Conservation (phyloP, 345 rosid genomes). For the Dipteronia sinensis region DNA sequence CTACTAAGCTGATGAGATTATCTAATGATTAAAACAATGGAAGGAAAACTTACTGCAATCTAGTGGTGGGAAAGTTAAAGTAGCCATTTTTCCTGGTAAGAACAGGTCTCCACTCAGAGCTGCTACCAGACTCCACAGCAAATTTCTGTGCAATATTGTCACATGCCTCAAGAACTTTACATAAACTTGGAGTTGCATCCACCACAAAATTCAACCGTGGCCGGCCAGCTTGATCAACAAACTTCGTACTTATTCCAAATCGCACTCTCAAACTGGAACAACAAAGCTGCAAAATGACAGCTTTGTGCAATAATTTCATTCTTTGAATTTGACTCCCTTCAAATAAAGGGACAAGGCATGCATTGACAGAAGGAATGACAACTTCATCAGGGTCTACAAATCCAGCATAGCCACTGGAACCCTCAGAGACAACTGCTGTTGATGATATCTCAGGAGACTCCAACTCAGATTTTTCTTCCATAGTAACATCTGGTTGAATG, state of each 20-base stretch:
- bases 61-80: constrained; percentile 48
- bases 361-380: constrained; percentile 49
- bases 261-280: constrained; percentile 55
- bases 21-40: background rate
- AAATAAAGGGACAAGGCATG: constrained; percentile 47
- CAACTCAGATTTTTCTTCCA: constrained; percentile 51
- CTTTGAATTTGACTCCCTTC: constrained; percentile 43
- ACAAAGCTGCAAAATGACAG: constrained; percentile 54
- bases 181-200: constrained; percentile 53
- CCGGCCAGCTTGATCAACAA: constrained; percentile 53
- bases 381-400: constrained; percentile 58
- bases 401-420: constrained; percentile 41
- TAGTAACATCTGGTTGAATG: constrained; percentile 46
- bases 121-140: constrained; percentile 51
- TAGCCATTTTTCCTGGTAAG: constrained; percentile 41
- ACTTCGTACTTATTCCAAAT: constrained; percentile 62
- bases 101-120: constrained; percentile 67
- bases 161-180: constrained; percentile 64
- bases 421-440: constrained; percentile 34
- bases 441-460: constrained; percentile 33
- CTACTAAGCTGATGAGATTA: background rate
- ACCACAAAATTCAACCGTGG: constrained; percentile 69
- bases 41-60: constrained; percentile 67
- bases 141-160: constrained; percentile 46
- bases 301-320: constrained; percentile 48